phyloP scores from a whole-genome alignment of 345 rosid species.

The Chamaenerion angustifolium region DNA sequence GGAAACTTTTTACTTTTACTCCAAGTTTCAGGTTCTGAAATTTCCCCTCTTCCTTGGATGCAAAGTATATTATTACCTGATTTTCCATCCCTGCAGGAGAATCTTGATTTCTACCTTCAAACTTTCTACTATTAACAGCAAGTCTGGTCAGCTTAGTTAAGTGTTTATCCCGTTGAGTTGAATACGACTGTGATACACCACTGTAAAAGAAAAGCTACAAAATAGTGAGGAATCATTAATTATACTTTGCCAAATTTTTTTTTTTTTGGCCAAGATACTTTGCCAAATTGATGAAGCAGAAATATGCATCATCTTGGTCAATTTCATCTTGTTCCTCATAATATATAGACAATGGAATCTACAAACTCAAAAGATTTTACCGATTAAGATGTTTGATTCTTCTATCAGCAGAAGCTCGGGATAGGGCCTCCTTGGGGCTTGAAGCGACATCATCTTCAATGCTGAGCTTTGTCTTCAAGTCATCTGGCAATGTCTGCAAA shows the following conservation, averaged over 20 bases:
- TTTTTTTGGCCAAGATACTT: no score
- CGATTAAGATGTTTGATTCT: slow-evolving; percentile 83
- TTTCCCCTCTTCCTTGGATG: no score
- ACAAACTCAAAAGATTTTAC: slow-evolving; percentile 24
- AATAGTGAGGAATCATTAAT: no score
- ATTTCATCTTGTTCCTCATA: no score
- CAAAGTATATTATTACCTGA: no score
- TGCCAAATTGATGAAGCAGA: not conserved
- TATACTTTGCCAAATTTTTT: no score
- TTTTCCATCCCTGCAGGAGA: slow-evolving; percentile 51
- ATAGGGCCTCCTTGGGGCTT: slow-evolving; percentile 96
- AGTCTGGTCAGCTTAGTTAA: slow-evolving; percentile 65
- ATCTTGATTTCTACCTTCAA: slow-evolving; percentile 59
- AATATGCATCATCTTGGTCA: no score
- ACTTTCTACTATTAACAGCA: slow-evolving; percentile 56
- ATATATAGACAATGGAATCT: not conserved
- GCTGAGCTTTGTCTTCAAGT: slow-evolving; percentile 84
- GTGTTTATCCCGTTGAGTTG: slow-evolving; percentile 58
- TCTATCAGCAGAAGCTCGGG: slow-evolving; percentile 92
- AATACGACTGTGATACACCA: slow-evolving; percentile 49
- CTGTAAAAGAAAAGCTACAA: slow-evolving; percentile 17
- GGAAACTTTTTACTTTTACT: no score
- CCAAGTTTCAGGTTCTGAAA: no score
- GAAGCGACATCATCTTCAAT: slow-evolving; percentile 74
- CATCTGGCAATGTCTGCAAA: slow-evolving; percentile 88